Conservation (phyloP, 352 stramenopile species). For the Pythium sukuiense region DNA sequence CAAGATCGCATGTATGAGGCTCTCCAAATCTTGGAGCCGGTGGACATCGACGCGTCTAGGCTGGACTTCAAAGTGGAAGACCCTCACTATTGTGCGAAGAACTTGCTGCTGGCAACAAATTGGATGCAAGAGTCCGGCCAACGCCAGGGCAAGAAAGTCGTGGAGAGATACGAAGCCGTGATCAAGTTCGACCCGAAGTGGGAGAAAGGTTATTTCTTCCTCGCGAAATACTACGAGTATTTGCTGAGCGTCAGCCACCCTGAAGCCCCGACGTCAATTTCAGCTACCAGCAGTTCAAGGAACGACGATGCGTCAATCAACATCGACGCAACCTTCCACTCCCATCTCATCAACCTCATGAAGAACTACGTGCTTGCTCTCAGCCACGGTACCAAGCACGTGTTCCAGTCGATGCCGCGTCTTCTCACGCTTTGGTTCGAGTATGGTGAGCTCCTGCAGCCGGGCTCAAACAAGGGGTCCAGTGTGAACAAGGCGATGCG, state of each 20-base stretch:
- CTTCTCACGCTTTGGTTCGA: conserved; percentile 98
- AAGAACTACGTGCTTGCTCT: conserved; percentile 93
- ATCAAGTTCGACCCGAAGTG: conserved; percentile 93
- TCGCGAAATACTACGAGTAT: conserved; percentile 92
- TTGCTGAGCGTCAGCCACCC: conserved; percentile 77
- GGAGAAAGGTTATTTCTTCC: conserved; percentile 92
- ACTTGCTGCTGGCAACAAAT: conserved; percentile 92
- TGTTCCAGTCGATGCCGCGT: conserved; percentile 97
- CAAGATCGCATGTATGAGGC: conserved; percentile 86
- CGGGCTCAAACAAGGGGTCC: conserved; percentile 30
- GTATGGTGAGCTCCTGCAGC: conserved; percentile 85
- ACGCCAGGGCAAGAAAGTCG: conserved; percentile 92
- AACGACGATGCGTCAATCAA: conserved; percentile 43
- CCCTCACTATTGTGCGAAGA: conserved; percentile 77
- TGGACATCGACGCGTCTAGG: conserved; percentile 74
- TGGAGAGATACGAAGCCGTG: conserved; percentile 93
- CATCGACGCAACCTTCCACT: conserved; percentile 60
- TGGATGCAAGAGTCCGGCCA: conserved; percentile 96
- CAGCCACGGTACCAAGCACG: conserved; percentile 90
- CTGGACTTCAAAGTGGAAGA: conserved; percentile 80
- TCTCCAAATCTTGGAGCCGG: conserved; percentile 79
- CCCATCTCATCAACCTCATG: conserved; percentile 89
- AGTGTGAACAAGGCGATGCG: conserved; percentile 64
- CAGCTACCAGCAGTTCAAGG: conserved; percentile 32
- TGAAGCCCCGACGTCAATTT: conserved; percentile 34